A percentile compares a stretch with the other conserved stretches of the same genome.
Conservation (phyloP, 306 rosid genomes). For the Astragalus glycyphyllos region DNA sequence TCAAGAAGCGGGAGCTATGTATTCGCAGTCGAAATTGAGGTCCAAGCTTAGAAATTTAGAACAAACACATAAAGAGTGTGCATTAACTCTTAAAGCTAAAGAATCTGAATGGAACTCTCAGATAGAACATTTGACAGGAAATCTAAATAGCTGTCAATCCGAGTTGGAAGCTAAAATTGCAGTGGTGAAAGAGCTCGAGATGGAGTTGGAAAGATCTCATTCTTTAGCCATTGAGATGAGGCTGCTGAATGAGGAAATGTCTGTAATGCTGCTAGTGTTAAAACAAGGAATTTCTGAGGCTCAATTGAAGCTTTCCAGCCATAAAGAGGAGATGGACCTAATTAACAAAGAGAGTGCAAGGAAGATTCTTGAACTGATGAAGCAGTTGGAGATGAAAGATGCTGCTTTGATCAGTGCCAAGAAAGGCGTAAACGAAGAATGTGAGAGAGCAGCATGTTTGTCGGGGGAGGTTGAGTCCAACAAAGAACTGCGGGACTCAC, state of each 20-base stretch:
- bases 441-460: slow-evolving; percentile 45
- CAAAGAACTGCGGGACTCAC: slow-evolving; percentile 46
- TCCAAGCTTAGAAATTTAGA: slow-evolving; percentile 66
- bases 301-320: slow-evolving; percentile 55
- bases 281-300: slow-evolving; percentile 67
- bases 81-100: slow-evolving; percentile 58
- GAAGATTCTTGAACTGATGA: slow-evolving; percentile 50
- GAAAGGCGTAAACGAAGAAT: slow-evolving; percentile 47
- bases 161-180: slow-evolving; percentile 57
- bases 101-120: slow-evolving; percentile 66
- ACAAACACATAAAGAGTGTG: slow-evolving; percentile 59
- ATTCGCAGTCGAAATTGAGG: slow-evolving; percentile 69
- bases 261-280: slow-evolving; percentile 65
- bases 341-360: slow-evolving; percentile 52
- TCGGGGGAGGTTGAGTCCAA: slow-evolving; percentile 49
- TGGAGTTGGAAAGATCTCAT: slow-evolving; percentile 59
- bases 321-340: slow-evolving; percentile 49
- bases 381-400: slow-evolving; percentile 69
- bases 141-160: slow-evolving; percentile 49
- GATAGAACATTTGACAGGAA: slow-evolving; percentile 47
- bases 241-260: slow-evolving; percentile 76
- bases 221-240: slow-evolving; percentile 57
- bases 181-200: slow-evolving; percentile 51
- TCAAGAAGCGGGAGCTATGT: slow-evolving; percentile 67
- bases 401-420: slow-evolving; percentile 50